These are phyloP conservation scores for Magnusiomyces fungicola DNA, from an alignment of 1,139 yeast species.

Conservation along the genomic window DNA sequence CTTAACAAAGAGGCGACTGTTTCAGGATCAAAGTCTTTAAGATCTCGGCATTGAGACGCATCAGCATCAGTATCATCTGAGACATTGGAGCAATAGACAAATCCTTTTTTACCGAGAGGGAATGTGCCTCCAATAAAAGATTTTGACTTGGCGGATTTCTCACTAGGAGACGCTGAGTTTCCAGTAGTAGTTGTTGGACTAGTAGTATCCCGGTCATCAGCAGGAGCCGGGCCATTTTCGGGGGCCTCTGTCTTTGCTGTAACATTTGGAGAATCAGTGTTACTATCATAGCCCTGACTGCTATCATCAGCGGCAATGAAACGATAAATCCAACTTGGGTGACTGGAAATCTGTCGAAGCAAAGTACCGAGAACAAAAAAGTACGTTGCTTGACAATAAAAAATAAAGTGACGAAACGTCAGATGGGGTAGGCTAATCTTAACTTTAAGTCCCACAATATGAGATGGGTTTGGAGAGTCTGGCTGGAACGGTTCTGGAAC, in stretches of 20 bases:
- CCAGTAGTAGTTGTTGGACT: background rate
- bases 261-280: background rate
- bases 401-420: background rate
- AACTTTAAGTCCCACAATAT: background rate
- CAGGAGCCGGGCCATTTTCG: background rate
- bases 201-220: background rate
- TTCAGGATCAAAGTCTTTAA: background rate
- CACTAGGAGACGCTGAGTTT: no score
- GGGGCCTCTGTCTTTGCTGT: background rate
- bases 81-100: no score
- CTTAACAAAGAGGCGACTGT: background rate
- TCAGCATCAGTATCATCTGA: no score
- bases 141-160: no score
- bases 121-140: no score
- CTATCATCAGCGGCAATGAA: conserved; percentile 6
- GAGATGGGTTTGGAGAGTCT: background rate
- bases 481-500: conserved; percentile 8
- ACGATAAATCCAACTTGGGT: conserved; percentile 26
- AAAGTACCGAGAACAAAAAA: conserved; percentile 23
- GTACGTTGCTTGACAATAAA: conserved; percentile 19
- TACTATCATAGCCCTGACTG: background rate
- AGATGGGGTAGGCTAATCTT: background rate
- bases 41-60: background rate
- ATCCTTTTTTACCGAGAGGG: no score
- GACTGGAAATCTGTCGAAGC: conserved; percentile 28